These are phyloP conservation scores for Picochlorum sp. DNA, from an alignment of 139 green algal species.

Conservation along the genomic window DNA sequence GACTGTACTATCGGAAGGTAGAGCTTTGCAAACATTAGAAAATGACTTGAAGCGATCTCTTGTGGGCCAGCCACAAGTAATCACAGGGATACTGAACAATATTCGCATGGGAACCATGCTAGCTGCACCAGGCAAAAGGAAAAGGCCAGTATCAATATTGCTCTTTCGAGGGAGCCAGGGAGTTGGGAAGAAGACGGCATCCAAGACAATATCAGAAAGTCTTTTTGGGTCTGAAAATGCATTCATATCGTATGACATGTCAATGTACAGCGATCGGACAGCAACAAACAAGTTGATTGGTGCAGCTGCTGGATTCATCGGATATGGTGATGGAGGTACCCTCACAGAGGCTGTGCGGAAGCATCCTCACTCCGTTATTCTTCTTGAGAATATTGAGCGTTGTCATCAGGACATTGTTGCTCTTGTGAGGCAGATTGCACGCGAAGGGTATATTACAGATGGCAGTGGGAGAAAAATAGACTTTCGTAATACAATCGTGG, in stretches of 20 bases:
- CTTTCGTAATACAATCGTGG: conserved; percentile 20
- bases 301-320: conserved; percentile 71
- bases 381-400: conserved; percentile 43
- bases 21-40: conserved; percentile 42
- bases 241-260: conserved; percentile 43
- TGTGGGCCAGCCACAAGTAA: conserved; percentile 50
- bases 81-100: conserved; percentile 37
- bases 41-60: conserved; percentile 30
- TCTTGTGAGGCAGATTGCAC: conserved; percentile 17
- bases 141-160: conserved; percentile 56
- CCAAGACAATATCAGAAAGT: conserved; percentile 43
- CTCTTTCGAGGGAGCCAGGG: conserved; percentile 63
- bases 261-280: conserved; percentile 61
- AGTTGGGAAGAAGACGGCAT: conserved; percentile 68
- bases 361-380: conserved; percentile 51
- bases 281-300: conserved; percentile 68
- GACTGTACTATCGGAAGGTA: conserved; percentile 14
- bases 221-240: conserved; percentile 44
- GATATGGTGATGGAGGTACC: conserved; percentile 46
- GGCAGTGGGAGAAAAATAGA: conserved; percentile 19
- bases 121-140: conserved; percentile 21
- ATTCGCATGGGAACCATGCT: conserved; percentile 40
- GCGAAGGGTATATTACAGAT: conserved; percentile 19
- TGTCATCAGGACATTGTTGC: conserved; percentile 20
- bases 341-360: conserved; percentile 54